A percentile compares a stretch with the other conserved stretches of the same genome.
Evolutionary conservation across 169 alveolate genomes (phyloP).

Genomic region (Plasmodium inui): DNA sequence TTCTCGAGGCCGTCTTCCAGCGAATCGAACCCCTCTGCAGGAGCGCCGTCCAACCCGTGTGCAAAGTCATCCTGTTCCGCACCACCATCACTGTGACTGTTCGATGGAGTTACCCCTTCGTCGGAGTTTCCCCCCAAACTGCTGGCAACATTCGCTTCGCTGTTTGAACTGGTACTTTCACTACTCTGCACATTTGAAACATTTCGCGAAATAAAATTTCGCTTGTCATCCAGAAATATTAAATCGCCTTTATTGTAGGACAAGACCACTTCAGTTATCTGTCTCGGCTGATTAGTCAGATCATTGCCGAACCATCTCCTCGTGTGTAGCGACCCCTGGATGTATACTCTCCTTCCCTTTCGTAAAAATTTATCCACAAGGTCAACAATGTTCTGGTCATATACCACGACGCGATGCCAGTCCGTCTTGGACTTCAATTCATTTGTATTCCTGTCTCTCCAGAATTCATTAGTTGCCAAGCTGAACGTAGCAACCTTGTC

Average conservation of each 20-base stretch:
- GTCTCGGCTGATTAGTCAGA: slow-evolving; percentile 53
- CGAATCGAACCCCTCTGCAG: slow-evolving; percentile 1
- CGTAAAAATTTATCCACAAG: slow-evolving; percentile 75
- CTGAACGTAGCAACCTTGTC: slow-evolving; percentile 78
- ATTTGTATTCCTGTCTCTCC: slow-evolving; percentile 77
- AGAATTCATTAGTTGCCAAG: slow-evolving; percentile 76
- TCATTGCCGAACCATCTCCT: slow-evolving; percentile 75
- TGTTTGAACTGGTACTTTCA: slow-evolving; percentile 14
- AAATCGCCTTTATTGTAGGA: slow-evolving; percentile 67
- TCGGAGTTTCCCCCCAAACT: not conserved
- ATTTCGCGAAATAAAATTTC: slow-evolving; percentile 48
- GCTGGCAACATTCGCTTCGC: not conserved
- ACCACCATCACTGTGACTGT: not conserved
- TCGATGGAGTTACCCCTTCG: not conserved
- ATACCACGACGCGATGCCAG: slow-evolving; percentile 77
- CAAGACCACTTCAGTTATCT: slow-evolving; percentile 60
- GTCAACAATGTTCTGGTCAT: slow-evolving; percentile 74
- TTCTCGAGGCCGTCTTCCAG: slow-evolving; percentile 8
- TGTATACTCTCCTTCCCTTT: slow-evolving; percentile 74
- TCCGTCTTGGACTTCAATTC: slow-evolving; percentile 70
- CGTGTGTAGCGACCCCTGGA: slow-evolving; percentile 77
- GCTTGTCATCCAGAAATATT: slow-evolving; percentile 59
- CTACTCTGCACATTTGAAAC: not conserved
- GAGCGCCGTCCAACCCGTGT: not conserved
- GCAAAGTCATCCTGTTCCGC: slow-evolving; percentile 5